These are phyloP conservation scores for Parietaria judaica DNA, from an alignment of 306 rosid genomes.

Conservation along the genomic window DNA sequence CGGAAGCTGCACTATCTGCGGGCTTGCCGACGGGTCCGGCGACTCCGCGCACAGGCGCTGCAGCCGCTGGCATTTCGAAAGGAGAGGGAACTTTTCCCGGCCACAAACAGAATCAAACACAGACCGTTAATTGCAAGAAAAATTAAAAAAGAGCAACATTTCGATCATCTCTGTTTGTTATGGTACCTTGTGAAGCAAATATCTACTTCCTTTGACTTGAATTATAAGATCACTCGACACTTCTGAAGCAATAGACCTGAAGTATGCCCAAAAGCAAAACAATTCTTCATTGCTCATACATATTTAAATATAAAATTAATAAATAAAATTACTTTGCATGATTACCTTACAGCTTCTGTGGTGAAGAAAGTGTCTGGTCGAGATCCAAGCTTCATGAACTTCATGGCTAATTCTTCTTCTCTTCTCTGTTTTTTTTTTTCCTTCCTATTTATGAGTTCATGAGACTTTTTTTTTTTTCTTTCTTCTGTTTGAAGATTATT, in stretches of 20 bases:
- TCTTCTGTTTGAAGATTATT: slow-evolving; percentile 6
- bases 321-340: too few relatives aligned
- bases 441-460: slow-evolving; percentile 34
- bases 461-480: too few relatives aligned
- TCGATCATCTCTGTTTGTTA: too few relatives aligned
- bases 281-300: too few relatives aligned
- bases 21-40: slow-evolving; percentile 48
- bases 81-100: slow-evolving; percentile 95
- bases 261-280: not conserved
- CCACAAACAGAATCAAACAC: too few relatives aligned
- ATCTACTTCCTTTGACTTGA: slow-evolving; percentile 84
- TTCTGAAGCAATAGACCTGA: slow-evolving; percentile 94
- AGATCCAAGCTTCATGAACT: slow-evolving; percentile 99
- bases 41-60: slow-evolving; percentile 77
- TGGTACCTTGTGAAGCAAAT: slow-evolving; percentile 92
- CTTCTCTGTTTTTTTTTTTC: slow-evolving; percentile 17
- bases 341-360: slow-evolving; percentile 70
- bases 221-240: slow-evolving; percentile 87
- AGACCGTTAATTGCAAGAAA: too few relatives aligned
- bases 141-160: too few relatives aligned
- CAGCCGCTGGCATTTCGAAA: slow-evolving; percentile 75
- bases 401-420: slow-evolving; percentile 62
- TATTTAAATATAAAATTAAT: too few relatives aligned
- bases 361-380: slow-evolving; percentile 91
- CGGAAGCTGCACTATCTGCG: slow-evolving; percentile 67